A percentile compares a stretch with the other conserved stretches of the same genome.
phyloP scores from a whole-genome alignment of 2,329 filamentous ascomycete species.

The Monilinia vaccinii-corymbosi region DNA sequence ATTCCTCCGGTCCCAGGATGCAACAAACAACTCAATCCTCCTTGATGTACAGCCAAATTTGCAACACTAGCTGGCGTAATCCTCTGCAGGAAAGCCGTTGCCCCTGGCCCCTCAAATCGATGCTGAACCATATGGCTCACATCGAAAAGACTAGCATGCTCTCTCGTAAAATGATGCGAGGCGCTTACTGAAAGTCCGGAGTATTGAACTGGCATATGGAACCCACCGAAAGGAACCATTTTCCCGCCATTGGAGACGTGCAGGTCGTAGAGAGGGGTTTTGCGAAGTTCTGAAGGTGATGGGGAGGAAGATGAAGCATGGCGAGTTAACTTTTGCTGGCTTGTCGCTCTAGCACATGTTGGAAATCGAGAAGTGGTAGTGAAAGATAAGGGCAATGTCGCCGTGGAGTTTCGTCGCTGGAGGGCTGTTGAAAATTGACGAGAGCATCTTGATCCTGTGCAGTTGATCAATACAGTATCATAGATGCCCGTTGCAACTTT shows the following conservation, averaged over 20 bases:
- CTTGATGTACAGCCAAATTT: conserved; percentile 55
- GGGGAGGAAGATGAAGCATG: conserved; percentile 18
- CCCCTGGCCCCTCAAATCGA: conserved; percentile 70
- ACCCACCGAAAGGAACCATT: conserved; percentile 95
- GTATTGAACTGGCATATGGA: conserved; percentile 90
- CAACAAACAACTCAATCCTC: conserved; percentile 77
- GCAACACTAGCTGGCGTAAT: conserved; percentile 71
- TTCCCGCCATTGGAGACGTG: conserved; percentile 74
- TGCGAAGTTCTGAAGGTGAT: conserved; percentile 35
- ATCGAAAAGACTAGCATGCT: conserved; percentile 86
- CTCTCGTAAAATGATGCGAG: conserved; percentile 83
- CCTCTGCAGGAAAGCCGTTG: conserved; percentile 70
- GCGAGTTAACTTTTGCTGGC: conserved; percentile 1
- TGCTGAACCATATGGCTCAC: conserved; percentile 97
- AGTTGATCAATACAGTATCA: conserved; percentile 14
- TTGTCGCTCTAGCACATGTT: neutral
- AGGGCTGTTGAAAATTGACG: conserved; percentile 24
- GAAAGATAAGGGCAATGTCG: conserved; percentile 4
- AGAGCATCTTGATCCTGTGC: conserved; percentile 13
- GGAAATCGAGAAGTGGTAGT: conserved; percentile 4
- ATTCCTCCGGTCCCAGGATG: conserved; percentile 79
- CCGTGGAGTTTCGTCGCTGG: conserved; percentile 7
- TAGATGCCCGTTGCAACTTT: conserved; percentile 20
- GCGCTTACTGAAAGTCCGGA: conserved; percentile 64
- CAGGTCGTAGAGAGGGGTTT: conserved; percentile 70